These are phyloP conservation scores for Raffaelea ambrosiae DNA, from an alignment of 2,329 filamentous ascomycete species.

Conservation along the genomic window DNA sequence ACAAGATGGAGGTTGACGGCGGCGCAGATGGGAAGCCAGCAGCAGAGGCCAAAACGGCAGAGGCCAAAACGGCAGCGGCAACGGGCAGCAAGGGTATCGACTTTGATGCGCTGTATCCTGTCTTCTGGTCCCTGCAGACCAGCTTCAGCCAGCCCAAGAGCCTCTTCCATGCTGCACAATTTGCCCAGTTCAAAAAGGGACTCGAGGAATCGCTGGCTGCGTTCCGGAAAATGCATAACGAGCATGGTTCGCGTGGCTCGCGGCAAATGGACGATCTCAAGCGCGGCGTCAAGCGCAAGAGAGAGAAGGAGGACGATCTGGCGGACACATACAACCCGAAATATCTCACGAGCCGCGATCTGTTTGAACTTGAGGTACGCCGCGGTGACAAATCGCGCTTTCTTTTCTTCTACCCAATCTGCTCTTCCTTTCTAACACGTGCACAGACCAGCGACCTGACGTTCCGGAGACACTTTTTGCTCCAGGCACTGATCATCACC, in stretches of 20 bases:
- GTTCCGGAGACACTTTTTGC: slow-evolving; percentile 87
- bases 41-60: slow-evolving; percentile 21
- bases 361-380: slow-evolving; percentile 88
- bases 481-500: slow-evolving; percentile 88
- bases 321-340: slow-evolving; percentile 87
- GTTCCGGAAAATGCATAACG: slow-evolving; percentile 43
- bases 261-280: slow-evolving; percentile 53
- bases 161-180: slow-evolving; percentile 64
- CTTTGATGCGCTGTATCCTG: slow-evolving; percentile 63
- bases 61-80: slow-evolving; percentile 20
- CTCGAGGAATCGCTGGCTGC: slow-evolving; percentile 57
- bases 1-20: slow-evolving; percentile 11
- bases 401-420: neutral
- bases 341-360: slow-evolving; percentile 91
- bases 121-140: slow-evolving; percentile 91
- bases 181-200: slow-evolving; percentile 73
- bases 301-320: slow-evolving; percentile 45
- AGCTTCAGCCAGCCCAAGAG: slow-evolving; percentile 84
- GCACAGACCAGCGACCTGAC: slow-evolving; percentile 79
- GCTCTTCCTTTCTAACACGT: slow-evolving; percentile 12
- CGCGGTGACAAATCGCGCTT: neutral
- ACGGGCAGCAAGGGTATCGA: slow-evolving; percentile 17
- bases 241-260: slow-evolving; percentile 34
- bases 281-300: slow-evolving; percentile 63
- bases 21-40: slow-evolving; percentile 11